Base-by-base conservation (phyloP, 139 green algal genomes). In the Haematococcus lacustris region DNA sequence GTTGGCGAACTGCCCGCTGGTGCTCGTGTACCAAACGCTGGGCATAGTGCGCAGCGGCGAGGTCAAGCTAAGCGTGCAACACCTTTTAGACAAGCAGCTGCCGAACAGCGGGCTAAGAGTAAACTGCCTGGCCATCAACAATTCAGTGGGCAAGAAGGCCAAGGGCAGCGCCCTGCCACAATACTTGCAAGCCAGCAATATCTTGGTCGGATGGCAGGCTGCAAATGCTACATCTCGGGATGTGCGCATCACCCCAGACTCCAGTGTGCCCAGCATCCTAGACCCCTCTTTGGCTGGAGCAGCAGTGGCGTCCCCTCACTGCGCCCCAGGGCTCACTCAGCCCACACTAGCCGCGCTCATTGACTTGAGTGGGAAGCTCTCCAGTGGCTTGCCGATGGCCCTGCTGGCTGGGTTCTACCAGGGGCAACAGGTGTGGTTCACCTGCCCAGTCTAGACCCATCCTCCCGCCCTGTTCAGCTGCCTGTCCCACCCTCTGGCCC, bases 11-110 rank as follows among this genome's bases (percentile, higher is more conserved):
- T 77, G 75, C 53, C 72, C 72, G 6, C 60, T 85, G 17, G 73
- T 85, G 33, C 68, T 85, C 13, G 75, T 85, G 26, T 85, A 81
- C 63, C 79, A 85, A 41, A 80, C 74, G 21, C 59, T 85, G 4
- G 79, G 79, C 60, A 76, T 53, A 32, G 66, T 85, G 3, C 51
- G 78, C 38, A 71, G 70, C 4, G 17, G 53, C 0, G 51, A 60
- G 1, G 34, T 80, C 4, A 43, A 66, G 4, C 7, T 38, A 2
- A 38, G 51, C 3, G 47, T 83, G 9, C 47, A 73, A 21, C 9
- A 2, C 7, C 33, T 33, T 5, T 34, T 83, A 1, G 25, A 75
- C 35, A 73, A 79, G 41, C 37, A 63, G 50, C 64, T 68, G 7
- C 70, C 78, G 3, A 40, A 38, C 47, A 38, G 2, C 17, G 64